Evolutionary conservation across 2,329 filamentous ascomycete genomes (phyloP).

Genomic region (Aspergillus brasiliensis): DNA sequence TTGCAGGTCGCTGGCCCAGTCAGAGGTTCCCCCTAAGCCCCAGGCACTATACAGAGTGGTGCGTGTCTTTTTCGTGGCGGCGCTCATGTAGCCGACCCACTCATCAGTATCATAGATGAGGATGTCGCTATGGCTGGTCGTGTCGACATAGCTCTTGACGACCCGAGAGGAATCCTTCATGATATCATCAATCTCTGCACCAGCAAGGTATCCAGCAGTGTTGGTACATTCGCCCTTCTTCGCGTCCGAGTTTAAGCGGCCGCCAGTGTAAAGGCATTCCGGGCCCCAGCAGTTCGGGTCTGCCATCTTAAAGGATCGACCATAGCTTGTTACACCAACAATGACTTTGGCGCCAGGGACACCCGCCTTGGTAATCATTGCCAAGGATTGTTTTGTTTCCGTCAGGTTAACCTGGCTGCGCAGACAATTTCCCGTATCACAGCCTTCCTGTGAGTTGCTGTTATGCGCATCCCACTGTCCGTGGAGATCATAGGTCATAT

Average conservation of each 20-base stretch:
- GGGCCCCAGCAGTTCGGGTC: constrained; percentile 31
- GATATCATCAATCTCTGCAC: constrained; percentile 41
- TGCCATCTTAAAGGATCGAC: constrained; percentile 40
- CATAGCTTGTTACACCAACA: constrained; percentile 41
- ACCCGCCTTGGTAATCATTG: constrained; percentile 28
- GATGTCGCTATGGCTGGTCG: neutral
- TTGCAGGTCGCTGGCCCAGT: neutral
- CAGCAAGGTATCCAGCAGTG: constrained; percentile 43
- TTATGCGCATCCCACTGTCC: constrained; percentile 14
- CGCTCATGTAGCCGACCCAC: neutral
- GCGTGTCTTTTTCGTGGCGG: neutral
- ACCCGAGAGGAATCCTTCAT: neutral
- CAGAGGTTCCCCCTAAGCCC: neutral
- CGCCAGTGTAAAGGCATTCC: constrained; percentile 38
- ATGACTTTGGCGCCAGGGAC: constrained; percentile 22
- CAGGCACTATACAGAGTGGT: neutral
- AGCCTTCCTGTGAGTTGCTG: constrained; percentile 14
- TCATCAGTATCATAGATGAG: neutral
- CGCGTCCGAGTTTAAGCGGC: constrained; percentile 29
- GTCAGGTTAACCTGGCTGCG: constrained; percentile 47
- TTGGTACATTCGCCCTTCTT: constrained; percentile 35
- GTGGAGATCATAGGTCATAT: constrained; percentile 23
- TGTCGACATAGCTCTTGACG: neutral
- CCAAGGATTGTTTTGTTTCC: constrained; percentile 37
- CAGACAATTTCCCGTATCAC: constrained; percentile 34